Evolutionary conservation across 2,329 filamentous ascomycete genomes (phyloP), one percentile per base, ranked within the genome.

Genomic region (Atkinsonella hypoxylon): DNA sequence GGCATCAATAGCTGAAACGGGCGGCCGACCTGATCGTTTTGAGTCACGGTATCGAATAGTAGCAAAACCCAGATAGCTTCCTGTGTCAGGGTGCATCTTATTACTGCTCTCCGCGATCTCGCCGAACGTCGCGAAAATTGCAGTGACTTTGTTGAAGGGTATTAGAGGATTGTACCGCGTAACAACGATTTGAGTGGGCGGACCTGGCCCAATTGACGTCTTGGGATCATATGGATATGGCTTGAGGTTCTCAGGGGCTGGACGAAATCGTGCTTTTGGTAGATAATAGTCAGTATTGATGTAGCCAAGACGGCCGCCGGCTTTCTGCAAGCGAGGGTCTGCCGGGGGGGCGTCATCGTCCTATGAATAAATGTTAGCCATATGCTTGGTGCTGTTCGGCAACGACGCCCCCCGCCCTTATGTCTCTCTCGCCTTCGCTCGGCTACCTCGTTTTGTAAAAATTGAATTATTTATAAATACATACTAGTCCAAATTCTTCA

Each of bases 101-200:
- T 96, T 96, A 62, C 88, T 89, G 59, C 94, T 85, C 62, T 90
- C 86, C 43, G 85, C 85, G 55, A 98, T 90, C 52, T 95, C 88
- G 49, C 89, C 89, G 68, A 86, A 95, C 3, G 79, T 81, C 17
- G 83, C 80, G 64, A 95, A 94, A 49, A 87, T 78, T 44, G 84
- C 80, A 17, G 79, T 80, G 47, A 95, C 77, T 59, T 88, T 87
- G 50, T 81, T 78, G 59, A 95, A 87, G 12, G 88, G 80, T 40
- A 87, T 84, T 56, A 97, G 73, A 7, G 91, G 90, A 66, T 97
- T 93, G 64, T 96, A 96, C n/a, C 89, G 89, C n/a, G 83, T 90
- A 18, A 96, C 89, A 4, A 97, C 84, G 46, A 98, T 82, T 64
- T 95, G 89, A 2, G 86, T 89, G 2, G 93, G 88, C 13, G 91